Conservation (phyloP, 1,284 basidiomycete genomes). For the Ceratorhiza oryzae-sativae region DNA sequence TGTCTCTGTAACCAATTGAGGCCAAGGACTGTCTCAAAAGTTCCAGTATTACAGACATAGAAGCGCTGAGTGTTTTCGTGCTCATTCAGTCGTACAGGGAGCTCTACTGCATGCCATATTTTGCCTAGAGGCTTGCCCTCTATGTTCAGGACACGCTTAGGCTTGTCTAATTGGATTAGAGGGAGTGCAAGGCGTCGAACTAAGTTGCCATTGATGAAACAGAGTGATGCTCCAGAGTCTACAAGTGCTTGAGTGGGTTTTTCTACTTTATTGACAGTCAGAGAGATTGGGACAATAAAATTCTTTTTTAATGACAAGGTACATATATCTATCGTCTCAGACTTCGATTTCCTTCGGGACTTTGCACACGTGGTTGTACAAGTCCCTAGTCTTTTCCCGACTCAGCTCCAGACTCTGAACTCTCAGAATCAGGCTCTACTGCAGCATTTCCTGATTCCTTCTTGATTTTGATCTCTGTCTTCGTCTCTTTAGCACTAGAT, state of each 20-base stretch:
- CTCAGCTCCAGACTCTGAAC: not conserved
- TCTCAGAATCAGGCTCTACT: not conserved
- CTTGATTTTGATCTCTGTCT: not conserved
- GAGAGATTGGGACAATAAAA: not conserved
- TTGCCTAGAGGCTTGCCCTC: not conserved
- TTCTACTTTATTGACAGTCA: not conserved
- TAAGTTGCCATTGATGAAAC: constrained; percentile 1
- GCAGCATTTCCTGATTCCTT: not conserved
- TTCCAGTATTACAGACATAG: not conserved
- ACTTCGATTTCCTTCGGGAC: not conserved
- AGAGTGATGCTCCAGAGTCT: constrained; percentile 5
- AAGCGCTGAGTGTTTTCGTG: not conserved
- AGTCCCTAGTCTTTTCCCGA: constrained; percentile 10
- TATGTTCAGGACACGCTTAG: not conserved
- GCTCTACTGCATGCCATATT: not conserved
- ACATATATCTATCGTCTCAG: not conserved
- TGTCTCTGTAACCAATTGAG: not conserved
- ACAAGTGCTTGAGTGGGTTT: constrained; percentile 6
- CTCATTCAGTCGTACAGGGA: not conserved
- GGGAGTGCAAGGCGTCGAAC: not conserved
- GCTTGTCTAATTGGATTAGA: not conserved
- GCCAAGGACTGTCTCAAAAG: not conserved
- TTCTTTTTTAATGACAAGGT: not conserved
- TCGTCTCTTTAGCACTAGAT: not conserved
- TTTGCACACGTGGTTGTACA: not conserved